Percentiles rank a stretch among this genome's conserved stretches.
Evolutionary conservation across 2,329 filamentous ascomycete genomes (phyloP).

Genomic region (Chaetomiaceae sp.): DNA sequence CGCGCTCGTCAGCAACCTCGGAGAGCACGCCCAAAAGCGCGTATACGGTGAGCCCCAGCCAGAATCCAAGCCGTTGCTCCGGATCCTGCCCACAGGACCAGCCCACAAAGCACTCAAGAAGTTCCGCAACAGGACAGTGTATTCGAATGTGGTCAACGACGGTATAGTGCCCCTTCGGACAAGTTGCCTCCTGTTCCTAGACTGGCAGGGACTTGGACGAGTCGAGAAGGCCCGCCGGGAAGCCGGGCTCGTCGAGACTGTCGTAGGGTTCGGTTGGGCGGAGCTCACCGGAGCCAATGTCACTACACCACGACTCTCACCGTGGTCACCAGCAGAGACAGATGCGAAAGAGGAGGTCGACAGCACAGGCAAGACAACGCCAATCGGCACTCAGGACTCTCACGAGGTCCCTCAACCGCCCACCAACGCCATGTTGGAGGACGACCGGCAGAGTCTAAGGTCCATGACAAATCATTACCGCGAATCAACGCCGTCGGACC

Average conservation of each 20-base stretch:
- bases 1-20: conserved; percentile 76
- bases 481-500: conserved; percentile 21
- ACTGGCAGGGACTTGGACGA: conserved; percentile 89
- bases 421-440: conserved; percentile 60
- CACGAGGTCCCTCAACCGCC: conserved; percentile 67
- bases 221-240: conserved; percentile 93
- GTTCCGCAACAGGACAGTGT: conserved; percentile 86
- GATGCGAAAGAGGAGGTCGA: conserved; percentile 24
- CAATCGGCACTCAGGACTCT: conserved; percentile 36
- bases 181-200: conserved; percentile 91
- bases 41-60: conserved; percentile 60
- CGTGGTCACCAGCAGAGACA: conserved; percentile 37
- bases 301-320: conserved; percentile 41
- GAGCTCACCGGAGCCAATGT: conserved; percentile 75
- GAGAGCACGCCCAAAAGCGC: conserved; percentile 59
- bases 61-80: conserved; percentile 79
- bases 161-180: conserved; percentile 93
- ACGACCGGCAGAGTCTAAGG: conserved; percentile 56
- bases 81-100: conserved; percentile 85
- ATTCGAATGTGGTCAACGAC: conserved; percentile 97
- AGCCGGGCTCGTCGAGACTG: conserved; percentile 85
- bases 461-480: conserved; percentile 37
- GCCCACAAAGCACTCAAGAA: conserved; percentile 81
- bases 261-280: conserved; percentile 91
- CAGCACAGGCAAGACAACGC: conserved; percentile 33